These are phyloP conservation scores for Diutina sp. DNA, from an alignment of 1,139 yeast species.

Conservation along the genomic window DNA sequence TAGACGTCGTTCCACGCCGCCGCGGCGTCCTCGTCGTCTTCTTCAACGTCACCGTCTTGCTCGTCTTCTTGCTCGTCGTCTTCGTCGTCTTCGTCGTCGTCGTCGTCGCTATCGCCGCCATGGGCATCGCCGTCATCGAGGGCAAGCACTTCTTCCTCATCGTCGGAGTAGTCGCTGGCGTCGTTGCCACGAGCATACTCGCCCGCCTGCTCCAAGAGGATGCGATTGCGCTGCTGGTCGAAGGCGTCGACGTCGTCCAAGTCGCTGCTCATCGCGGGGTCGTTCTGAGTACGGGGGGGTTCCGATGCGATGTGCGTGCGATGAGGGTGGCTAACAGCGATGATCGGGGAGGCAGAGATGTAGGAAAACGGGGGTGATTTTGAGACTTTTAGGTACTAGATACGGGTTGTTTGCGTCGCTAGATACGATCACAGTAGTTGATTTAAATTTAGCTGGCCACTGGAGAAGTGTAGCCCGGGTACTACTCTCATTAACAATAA, in stretches of 20 bases:
- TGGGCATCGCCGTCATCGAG: slow-evolving; percentile 18
- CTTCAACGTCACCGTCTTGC: slow-evolving; percentile 34
- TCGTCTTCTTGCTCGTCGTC: slow-evolving; percentile 25
- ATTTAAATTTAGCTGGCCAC: no score
- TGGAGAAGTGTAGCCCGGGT: no score
- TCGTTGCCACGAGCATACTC: slow-evolving; percentile 16
- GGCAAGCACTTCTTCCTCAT: slow-evolving; percentile 39
- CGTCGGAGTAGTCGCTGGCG: slow-evolving; percentile 20
- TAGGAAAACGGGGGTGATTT: background rate
- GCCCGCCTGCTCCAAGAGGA: slow-evolving; percentile 48
- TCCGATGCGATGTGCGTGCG: background rate
- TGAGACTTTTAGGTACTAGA: background rate
- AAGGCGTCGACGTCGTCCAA: slow-evolving; percentile 58
- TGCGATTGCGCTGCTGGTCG: slow-evolving; percentile 51
- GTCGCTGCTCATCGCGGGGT: background rate
- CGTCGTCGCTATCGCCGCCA: slow-evolving; percentile 13
- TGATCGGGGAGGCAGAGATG: background rate
- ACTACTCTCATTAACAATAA: no score
- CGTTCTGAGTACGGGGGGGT: background rate
- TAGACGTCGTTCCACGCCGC: slow-evolving; percentile 80
- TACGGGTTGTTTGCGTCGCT: no score
- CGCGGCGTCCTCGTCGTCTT: slow-evolving; percentile 36
- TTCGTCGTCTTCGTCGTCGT: slow-evolving; percentile 14
- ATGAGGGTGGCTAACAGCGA: no score
- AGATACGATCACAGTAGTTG: no score